Conservation (phyloP, 163 green algal genomes). For the Chlamydomonas reinhardtii region DNA sequence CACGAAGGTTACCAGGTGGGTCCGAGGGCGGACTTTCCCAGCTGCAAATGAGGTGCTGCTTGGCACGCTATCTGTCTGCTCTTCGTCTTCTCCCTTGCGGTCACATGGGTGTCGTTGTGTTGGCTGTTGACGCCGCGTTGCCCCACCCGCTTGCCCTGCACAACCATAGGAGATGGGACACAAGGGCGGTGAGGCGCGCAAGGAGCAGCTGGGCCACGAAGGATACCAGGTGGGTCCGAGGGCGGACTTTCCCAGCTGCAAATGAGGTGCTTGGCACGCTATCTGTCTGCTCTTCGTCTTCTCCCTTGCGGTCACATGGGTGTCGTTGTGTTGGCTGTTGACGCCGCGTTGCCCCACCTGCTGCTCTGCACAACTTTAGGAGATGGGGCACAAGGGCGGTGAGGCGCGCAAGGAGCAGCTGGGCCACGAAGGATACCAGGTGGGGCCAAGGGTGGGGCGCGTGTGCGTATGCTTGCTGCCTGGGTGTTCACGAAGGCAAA, state of each 20-base stretch:
- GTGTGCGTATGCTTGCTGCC: no score
- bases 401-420: constrained; percentile 12
- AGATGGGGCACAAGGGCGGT: constrained; percentile 23
- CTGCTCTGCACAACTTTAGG: neutral
- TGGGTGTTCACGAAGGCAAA: no score
- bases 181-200: constrained; percentile 4
- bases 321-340: no score
- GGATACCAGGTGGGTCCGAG: neutral
- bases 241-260: no score
- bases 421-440: constrained; percentile 8
- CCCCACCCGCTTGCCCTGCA: no score
- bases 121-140: no score
- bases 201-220: constrained; percentile 43
- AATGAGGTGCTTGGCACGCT: neutral
- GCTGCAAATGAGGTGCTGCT: neutral
- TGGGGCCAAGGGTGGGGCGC: no score
- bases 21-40: neutral
- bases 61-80: neutral
- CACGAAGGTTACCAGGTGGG: constrained; percentile 11
- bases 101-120: no score
- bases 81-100: no score
- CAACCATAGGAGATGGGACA: neutral
- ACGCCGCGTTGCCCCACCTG: no score
- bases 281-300: no score
- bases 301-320: no score